These are phyloP conservation scores for Eucommia ulmoides DNA, from an alignment of 257 asterid species.

Conservation along the genomic window DNA sequence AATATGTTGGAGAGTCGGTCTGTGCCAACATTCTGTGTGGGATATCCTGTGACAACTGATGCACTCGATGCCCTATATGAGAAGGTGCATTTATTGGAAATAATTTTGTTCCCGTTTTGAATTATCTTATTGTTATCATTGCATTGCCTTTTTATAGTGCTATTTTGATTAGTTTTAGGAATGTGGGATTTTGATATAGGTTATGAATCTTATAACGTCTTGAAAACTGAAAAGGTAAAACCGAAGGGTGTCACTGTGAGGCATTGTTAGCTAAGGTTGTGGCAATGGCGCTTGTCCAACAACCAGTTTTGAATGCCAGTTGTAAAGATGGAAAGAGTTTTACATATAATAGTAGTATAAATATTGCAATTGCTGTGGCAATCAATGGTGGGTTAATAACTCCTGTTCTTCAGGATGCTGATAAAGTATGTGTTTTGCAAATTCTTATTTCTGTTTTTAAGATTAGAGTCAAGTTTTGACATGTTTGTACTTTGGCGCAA, in stretches of 20 bases:
- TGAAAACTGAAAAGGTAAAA: constrained; percentile 72
- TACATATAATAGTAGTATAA: constrained; percentile 53
- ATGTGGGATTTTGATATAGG: too few relatives aligned
- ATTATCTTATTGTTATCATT: not conserved
- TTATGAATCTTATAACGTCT: too few relatives aligned
- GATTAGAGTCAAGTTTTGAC: not conserved
- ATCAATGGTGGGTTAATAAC: constrained; percentile 76
- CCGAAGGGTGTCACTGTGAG: constrained; percentile 79
- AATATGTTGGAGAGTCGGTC: constrained; percentile 64
- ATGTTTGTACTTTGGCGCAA: constrained; percentile 26
- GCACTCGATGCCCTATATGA: constrained; percentile 60
- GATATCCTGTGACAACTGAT: constrained; percentile 53
- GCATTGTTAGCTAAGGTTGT: constrained; percentile 82
- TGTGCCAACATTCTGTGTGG: constrained; percentile 75
- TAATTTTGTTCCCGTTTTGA: not conserved
- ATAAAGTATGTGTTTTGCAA: constrained; percentile 42
- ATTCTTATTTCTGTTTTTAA: too few relatives aligned
- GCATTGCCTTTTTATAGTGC: not conserved
- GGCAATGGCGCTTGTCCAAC: constrained; percentile 82
- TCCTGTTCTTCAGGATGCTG: constrained; percentile 86
- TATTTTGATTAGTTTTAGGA: too few relatives aligned
- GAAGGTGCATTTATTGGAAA: constrained; percentile 39
- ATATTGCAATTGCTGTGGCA: constrained; percentile 83
- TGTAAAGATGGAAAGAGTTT: constrained; percentile 88
- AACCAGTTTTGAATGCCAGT: constrained; percentile 72